phyloP scores from a whole-genome alignment of 177 flowering plant species.

The Telopea speciosissima region DNA sequence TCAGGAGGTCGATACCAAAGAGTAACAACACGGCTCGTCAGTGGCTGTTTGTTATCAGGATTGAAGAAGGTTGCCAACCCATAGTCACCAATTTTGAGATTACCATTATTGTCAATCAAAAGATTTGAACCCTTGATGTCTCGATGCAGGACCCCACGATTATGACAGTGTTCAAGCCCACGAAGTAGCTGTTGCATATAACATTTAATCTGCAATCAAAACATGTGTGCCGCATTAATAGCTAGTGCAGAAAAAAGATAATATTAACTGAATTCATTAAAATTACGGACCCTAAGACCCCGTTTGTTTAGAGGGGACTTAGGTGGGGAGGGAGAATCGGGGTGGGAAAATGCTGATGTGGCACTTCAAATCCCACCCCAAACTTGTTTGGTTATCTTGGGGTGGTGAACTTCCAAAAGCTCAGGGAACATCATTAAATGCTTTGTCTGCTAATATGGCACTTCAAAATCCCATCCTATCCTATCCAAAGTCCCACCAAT shows the following conservation, averaged over 20 bases:
- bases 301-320: no score
- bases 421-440: no score
- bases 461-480: no score
- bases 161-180: conserved; percentile 84
- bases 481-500: no score
- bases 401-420: no score
- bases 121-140: conserved; percentile 88
- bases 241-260: not conserved
- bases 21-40: conserved; percentile 90
- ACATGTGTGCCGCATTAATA: not conserved
- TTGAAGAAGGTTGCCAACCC: conserved; percentile 63
- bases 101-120: conserved; percentile 60
- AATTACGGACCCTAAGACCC: not conserved
- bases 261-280: not conserved
- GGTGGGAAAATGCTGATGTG: no score
- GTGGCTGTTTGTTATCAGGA: conserved; percentile 53
- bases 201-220: conserved; percentile 63
- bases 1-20: conserved; percentile 92
- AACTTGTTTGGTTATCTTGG: no score
- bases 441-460: no score
- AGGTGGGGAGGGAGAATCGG: no score
- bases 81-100: conserved; percentile 73
- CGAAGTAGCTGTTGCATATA: conserved; percentile 71
- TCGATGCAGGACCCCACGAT: conserved; percentile 72
- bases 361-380: no score